Percentiles rank a stretch among this genome's conserved stretches.
These are phyloP conservation scores for Beauveria asiatica DNA, from an alignment of 2,329 filamentous ascomycete genomes.

Conservation along the genomic window DNA sequence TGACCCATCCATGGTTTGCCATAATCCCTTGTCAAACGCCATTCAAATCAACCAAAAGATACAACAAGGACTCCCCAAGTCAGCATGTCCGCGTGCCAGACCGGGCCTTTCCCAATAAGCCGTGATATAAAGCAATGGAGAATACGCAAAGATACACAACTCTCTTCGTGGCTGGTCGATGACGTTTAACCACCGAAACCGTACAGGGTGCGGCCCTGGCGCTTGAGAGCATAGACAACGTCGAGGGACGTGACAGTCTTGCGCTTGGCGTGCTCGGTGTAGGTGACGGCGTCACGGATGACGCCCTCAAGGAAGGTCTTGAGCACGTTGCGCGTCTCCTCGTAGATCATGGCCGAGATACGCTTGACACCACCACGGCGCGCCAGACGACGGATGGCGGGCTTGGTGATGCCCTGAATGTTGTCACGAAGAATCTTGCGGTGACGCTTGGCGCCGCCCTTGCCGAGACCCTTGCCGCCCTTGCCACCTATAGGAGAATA, in stretches of 20 bases:
- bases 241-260: slow-evolving; percentile 59
- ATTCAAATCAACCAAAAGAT: not conserved
- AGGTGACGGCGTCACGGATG: slow-evolving; percentile 61
- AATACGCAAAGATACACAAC: not conserved
- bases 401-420: slow-evolving; percentile 99
- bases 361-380: slow-evolving; percentile 99
- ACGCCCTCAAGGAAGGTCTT: slow-evolving; percentile 62
- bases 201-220: slow-evolving; percentile 61
- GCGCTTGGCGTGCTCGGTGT: slow-evolving; percentile 64
- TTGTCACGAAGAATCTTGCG: slow-evolving; percentile 99
- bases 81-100: not conserved
- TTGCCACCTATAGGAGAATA: slow-evolving; percentile 61
- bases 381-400: slow-evolving; percentile 94
- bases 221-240: slow-evolving; percentile 52
- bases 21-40: slow-evolving; percentile 8
- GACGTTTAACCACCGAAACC: slow-evolving; percentile 63
- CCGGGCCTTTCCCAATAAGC: slow-evolving; percentile 9
- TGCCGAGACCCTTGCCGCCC: slow-evolving; percentile 95
- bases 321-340: slow-evolving; percentile 60
- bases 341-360: slow-evolving; percentile 88
- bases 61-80: not conserved
- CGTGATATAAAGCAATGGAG: slow-evolving; percentile 13
- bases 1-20: slow-evolving; percentile 16
- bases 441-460: slow-evolving; percentile 97
- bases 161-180: slow-evolving; percentile 46